Conservation (phyloP, 371 early-diverging fungal species). For the Mortierella sp. region DNA sequence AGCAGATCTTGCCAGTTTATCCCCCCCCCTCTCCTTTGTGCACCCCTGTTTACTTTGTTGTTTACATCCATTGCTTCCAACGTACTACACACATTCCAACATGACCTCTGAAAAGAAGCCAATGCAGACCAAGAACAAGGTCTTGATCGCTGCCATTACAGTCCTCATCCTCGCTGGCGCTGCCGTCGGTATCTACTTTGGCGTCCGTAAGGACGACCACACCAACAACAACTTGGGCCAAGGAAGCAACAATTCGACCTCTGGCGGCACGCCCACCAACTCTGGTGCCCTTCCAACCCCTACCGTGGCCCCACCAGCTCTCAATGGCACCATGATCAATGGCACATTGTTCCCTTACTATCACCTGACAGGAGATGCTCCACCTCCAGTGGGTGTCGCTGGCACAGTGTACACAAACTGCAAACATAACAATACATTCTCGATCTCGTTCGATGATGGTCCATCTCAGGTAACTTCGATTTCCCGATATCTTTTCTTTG, state of each 20-base stretch:
- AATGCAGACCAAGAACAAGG: constrained; percentile 55
- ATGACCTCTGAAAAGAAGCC: constrained; percentile 47
- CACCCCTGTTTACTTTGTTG: too few relatives aligned
- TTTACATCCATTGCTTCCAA: too few relatives aligned
- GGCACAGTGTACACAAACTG: constrained; percentile 49
- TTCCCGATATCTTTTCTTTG: too few relatives aligned
- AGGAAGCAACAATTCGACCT: constrained; percentile 7
- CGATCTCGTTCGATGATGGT: constrained; percentile 52
- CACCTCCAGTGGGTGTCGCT: constrained; percentile 28
- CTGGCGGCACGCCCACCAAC: neutral
- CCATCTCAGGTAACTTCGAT: constrained; percentile 35
- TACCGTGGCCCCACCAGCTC: constrained; percentile 1
- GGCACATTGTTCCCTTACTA: constrained; percentile 50
- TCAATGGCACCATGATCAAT: constrained; percentile 52
- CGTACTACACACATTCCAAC: neutral
- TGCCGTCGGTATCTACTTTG: constrained; percentile 44
- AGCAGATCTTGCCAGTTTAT: too few relatives aligned
- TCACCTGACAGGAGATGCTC: constrained; percentile 23
- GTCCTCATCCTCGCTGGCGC: constrained; percentile 32
- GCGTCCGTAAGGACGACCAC: constrained; percentile 29
- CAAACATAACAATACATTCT: constrained; percentile 31
- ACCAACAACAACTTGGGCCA: constrained; percentile 5
- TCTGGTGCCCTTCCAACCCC: constrained; percentile 15
- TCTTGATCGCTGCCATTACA: constrained; percentile 44
- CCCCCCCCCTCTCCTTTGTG: too few relatives aligned